Evolutionary conservation across 2,329 filamentous ascomycete genomes (phyloP), one percentile per base, ranked within the genome.

Genomic region (Fusarium pilosicola): DNA sequence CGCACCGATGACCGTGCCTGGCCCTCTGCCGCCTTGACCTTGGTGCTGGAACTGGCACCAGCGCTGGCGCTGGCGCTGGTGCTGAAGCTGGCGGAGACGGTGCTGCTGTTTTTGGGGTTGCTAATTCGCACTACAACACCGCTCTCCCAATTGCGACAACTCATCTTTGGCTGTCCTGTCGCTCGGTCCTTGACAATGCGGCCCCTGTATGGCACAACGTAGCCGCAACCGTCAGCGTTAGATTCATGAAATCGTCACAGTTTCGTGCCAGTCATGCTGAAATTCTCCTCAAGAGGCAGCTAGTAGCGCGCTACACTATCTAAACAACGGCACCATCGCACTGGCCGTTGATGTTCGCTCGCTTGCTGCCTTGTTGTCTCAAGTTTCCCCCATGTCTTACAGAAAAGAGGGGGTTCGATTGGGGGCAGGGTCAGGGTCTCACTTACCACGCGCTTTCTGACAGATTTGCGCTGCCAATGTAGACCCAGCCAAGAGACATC

Each of bases 141-240:
- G 79, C 95, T 97, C 83, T 98, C 96, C 95, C 96, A 98, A 81
- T 98, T 99, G 62, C 93, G 91, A 81, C 93, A 95, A 71, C 89
- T 95, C 71, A 98, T 86, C 81, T 94, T 97, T 18, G 90, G 89
- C 70, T 88, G 83, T 70, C 91, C 91, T 6, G 89, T 92, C 13
- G 81, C 83, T 74, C 88, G 90, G 77, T 97, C 92, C 77, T 91
- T 91, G 61, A 91, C 89, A 36, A 97, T 83, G 52, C 91, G 91
- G 28, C 96, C 96, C 96, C 93, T 94, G 74, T 66, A 74, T 62
- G 57, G 71, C 65, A 51, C 54, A 65, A 62, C 65, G 18, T 44
- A 39, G 52, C 70, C 71, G 68, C 65, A 72, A 74, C 54, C 70
- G 73, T 74, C 72, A 76, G 73, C 72, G 68, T 77, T 66, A 75